Base-by-base conservation (phyloP, 2,329 filamentous ascomycete genomes). In the Amauroascus verrucosus region DNA sequence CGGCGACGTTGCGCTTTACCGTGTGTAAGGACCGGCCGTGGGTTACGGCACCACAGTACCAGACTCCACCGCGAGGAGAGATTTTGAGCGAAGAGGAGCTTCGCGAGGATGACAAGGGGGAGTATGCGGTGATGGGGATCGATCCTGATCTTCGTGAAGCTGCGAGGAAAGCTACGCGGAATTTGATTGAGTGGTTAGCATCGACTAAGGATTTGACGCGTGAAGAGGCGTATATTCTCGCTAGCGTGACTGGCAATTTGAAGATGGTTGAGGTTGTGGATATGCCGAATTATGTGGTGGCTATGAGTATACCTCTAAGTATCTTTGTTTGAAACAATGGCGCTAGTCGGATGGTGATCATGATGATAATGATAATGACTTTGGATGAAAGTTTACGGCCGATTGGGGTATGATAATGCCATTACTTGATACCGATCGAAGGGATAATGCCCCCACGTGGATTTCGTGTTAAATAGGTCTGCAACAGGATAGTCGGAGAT, bases 221-320 rank as follows among this genome's bases (percentile, higher is more conserved):
- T 43, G 65, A 65, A 6, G 77, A 79, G 57, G 75, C 72, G 1
- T 79, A 79, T 60, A 78, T 80, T 65, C 62, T 79, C 18, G 69
- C 70, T 24, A 77, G 74, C 54, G 71, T 79, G 11, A 73, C 72
- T 0, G 75, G 70, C 0, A 72, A 76, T 59, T 59, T 80, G 57
- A 75, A 74, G 57, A 75, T 78, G 61, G 71, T 69, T 3, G 75
- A 79, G 62, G 72, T 73, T 1, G 75, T 79, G 20, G 77, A 78
- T 56, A 75, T 79, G 71, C 75, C 76, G 8, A 73, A 79, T 57
- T 78, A 72, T 64, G 74, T 71, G 1, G 72, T 79, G 32, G 70
- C 75, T 7, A 77, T 75, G 63, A 72, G 68, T 47, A 61, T 79
- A 28, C 75, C 75, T 1, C 61, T 78, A 60, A 72, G 68, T 44